A percentile compares a stretch with the other conserved stretches of the same genome.
phyloP scores from a whole-genome alignment of 768 basidiomycete genomes.

The Suillus weaverae region DNA sequence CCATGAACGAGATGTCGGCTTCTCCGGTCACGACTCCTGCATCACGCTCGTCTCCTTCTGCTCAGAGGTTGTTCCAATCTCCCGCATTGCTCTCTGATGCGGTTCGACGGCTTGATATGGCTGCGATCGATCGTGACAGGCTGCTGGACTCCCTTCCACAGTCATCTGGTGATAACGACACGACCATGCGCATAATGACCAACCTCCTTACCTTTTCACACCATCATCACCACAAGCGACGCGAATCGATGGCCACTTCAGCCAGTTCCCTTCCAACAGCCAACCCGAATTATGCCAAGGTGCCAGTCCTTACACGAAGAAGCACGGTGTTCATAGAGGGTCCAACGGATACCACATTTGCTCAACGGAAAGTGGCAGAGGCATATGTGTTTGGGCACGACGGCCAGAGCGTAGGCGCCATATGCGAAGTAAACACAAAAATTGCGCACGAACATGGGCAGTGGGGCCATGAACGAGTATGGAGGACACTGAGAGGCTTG shows the following conservation, averaged over 20 bases:
- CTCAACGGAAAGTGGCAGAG: constrained; percentile 55
- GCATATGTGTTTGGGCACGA: constrained; percentile 53
- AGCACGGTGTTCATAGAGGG: constrained; percentile 62
- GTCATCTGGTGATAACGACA: constrained; percentile 50
- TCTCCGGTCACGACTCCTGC: constrained; percentile 39
- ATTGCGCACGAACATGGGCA: constrained; percentile 60
- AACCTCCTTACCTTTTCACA: constrained; percentile 66
- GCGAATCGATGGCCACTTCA: constrained; percentile 8
- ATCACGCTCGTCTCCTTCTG: constrained; percentile 22
- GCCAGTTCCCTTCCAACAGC: constrained; percentile 21
- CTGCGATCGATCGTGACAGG: constrained; percentile 53
- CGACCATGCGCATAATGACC: constrained; percentile 76
- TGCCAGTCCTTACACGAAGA: constrained; percentile 40
- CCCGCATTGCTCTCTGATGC: constrained; percentile 75
- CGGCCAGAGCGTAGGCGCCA: constrained; percentile 38
- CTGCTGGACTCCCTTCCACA: constrained; percentile 36
- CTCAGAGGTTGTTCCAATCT: constrained; percentile 50
- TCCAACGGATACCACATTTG: constrained; percentile 48
- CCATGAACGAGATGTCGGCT: constrained; percentile 47
- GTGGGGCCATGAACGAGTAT: constrained; percentile 70
- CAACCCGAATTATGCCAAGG: constrained; percentile 37
- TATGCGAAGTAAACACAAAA: constrained; percentile 61
- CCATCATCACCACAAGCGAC: constrained; percentile 32
- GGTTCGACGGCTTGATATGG: constrained; percentile 60
- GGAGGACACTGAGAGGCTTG: constrained; percentile 53